Evolutionary conservation across 2,329 filamentous ascomycete genomes (phyloP), one percentile per base, ranked within the genome.

Genomic region (Fusarium illudens): DNA sequence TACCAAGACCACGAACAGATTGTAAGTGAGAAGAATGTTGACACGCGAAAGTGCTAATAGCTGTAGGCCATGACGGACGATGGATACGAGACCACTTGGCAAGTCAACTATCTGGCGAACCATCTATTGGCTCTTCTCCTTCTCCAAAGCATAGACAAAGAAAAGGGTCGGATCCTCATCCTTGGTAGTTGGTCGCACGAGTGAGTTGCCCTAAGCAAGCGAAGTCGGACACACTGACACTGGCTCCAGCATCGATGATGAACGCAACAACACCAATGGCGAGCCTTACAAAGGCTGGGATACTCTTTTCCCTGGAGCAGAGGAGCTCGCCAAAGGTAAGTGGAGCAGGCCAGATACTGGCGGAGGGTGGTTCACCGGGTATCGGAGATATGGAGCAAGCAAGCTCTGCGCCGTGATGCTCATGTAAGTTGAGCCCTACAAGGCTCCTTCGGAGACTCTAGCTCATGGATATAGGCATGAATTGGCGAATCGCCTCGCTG

Each of bases 391-490:
- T 52, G 79, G 78, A 9, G 79, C 78, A n/a, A 73, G 76, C 33
- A 81, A 80, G 61, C 73, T 81, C 8, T 81, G 75, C 64, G 70
- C 63, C 17, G 69, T 81, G 11, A 80, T 80, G 77, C 72, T 81
- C 68, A 67, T 73, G 72, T 76, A 64, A 69, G 72, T 65, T 11
- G 19, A 48, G n/a, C 19, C n/a, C 6, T 12, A 12, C 29, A 25
- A 17, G 10, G 30, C n/a, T 17, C 39, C 20, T 32, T 55, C 2
- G 1, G 10, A 27, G 12, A 5, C 22, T 12, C 32, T 11, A 48
- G 19, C 65, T 74, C 20, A 73, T 54, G 33, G 42, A 2, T 13
- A 6, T 11, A 77, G 75, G 64, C 75, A 78, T 52, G 79, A 81
- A 60, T 70, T 81, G 8, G 76, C 73, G 37, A 59, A 51, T 11